Base-by-base conservation (phyloP, 352 stramenopile genomes). In the Phytopythium delawarense region DNA sequence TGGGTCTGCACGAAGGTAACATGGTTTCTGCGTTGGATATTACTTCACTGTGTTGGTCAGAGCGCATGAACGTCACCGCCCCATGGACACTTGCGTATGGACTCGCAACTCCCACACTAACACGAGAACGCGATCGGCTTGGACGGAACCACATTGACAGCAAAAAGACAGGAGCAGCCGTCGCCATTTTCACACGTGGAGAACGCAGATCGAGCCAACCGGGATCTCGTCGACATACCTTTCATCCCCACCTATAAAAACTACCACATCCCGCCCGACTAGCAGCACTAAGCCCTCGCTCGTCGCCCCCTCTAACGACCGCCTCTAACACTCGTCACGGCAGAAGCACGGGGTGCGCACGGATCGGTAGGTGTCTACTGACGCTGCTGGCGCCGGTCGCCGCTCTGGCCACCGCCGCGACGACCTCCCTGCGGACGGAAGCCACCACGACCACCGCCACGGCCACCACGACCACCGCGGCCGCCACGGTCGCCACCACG, bases 371-470 rank as follows among this genome's bases (percentile, higher is more conserved):
- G 30, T 20, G 35, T 37, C 53, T 59, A 59, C 25, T 59, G 35
- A 23, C 53, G 53, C 53, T 69, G 76, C 58, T 81, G 71, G 55
- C 81, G 71, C 42, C 76, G 59, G 52, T 72, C 59, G 32, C 67
- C 68, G 34, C 76, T 63, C 34, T 74, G 66, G 34, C 76, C 76
- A 50, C 76, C 68, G 34, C 75, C 55, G 7, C 53, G 53, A 48
- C 53, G 53, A 34, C 74, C 73, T 65, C 78, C 72, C 55, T 78
- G 65, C 62, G 74, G 69, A 49, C 77, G 64, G 55, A 73, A 73
- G 35, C 74, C 76, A 39, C 79, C 78, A n/a, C 74, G 64, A 57
- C 75, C 79, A 54, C 78, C 70, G 46, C 81, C 70, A 59, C 79
- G 84, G 42, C 83, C 76, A 49, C 76, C 72, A 20, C 56, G 45